phyloP scores from a whole-genome alignment of 306 rosid genomes.

The Carpinus viminea region DNA sequence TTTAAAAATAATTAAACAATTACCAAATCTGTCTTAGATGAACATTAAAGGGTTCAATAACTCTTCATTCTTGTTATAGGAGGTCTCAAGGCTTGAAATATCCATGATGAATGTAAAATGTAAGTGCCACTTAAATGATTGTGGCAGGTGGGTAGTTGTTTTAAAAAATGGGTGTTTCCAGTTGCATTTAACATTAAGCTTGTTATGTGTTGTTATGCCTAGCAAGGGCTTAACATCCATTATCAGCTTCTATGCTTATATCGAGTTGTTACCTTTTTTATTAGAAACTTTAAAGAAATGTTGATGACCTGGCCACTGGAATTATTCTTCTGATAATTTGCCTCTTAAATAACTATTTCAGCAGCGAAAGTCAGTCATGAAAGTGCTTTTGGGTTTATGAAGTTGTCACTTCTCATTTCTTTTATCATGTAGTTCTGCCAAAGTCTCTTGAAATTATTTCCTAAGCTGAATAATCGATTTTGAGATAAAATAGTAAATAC shows the following conservation, averaged over 20 bases:
- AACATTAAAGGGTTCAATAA: background rate
- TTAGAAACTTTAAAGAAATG: background rate
- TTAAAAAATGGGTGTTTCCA: background rate
- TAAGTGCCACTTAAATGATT: background rate
- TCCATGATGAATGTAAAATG: constrained; percentile 3
- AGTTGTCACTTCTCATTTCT: background rate
- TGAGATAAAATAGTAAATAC: background rate
- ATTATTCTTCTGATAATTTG: background rate
- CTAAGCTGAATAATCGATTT: background rate
- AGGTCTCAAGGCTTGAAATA: background rate
- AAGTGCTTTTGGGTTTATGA: background rate
- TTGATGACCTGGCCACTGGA: background rate
- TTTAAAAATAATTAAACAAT: background rate
- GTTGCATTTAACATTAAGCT: background rate
- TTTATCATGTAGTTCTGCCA: background rate
- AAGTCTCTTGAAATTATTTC: background rate
- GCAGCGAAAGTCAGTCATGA: background rate
- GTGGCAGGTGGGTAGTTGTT: background rate
- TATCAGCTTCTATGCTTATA: background rate
- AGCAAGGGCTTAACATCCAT: background rate
- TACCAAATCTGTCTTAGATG: background rate
- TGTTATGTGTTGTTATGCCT: background rate
- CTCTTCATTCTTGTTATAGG: background rate
- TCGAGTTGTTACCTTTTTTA: background rate
- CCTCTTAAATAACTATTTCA: background rate